Evolutionary conservation across 768 basidiomycete genomes (phyloP), one percentile per base, ranked within the genome.

Genomic region (Mycena galericulata): DNA sequence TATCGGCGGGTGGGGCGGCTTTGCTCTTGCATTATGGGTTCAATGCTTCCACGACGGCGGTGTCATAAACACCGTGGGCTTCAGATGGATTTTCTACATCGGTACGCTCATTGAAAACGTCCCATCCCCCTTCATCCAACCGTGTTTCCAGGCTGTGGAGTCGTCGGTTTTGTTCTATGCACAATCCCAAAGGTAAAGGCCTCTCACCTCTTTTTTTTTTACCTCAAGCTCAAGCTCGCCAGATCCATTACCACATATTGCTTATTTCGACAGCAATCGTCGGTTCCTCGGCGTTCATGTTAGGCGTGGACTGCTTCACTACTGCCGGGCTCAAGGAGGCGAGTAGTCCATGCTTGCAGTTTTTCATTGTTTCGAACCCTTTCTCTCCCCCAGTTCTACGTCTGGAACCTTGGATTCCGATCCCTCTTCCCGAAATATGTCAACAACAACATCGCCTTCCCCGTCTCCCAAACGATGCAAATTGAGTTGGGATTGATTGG

Each of bases 241-340:
- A 87, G 85, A 84, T 94, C 72, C 94, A 97, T 79, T 94, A 94
- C 81, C 92, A 95, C 77, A 84, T 96, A 75, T 81, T 98, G 61
- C 89, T 98, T 73, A 81, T 93, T 58, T 91, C 94, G 65, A 97
- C 96, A 43, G 92, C 96, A 49, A 87, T 94, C 73, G 95, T 98
- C 70, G 97, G 97, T 9, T 91, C 96, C 27, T 92, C 92, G 22
- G 92, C 95, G 1, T 92, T 98, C 78, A 95, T 96, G 63, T 84
- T 98, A 17, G 97, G 97, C 22, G 89, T 98, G 41, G 97, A 98
- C 79, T 98, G 97, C 78, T 98, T 90, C 78, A 93, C 95, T 3
- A 92, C 94, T 20, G 94, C 93, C 8, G 94, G 93, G 24, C 86
- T 98, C 59, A 98, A 98, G 83, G 96, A 98, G 89, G 95, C 93